Evolutionary conservation across 331 rosid genomes (phyloP), one percentile per base, ranked within the genome.

Genomic region (Stylosanthes scabra): DNA sequence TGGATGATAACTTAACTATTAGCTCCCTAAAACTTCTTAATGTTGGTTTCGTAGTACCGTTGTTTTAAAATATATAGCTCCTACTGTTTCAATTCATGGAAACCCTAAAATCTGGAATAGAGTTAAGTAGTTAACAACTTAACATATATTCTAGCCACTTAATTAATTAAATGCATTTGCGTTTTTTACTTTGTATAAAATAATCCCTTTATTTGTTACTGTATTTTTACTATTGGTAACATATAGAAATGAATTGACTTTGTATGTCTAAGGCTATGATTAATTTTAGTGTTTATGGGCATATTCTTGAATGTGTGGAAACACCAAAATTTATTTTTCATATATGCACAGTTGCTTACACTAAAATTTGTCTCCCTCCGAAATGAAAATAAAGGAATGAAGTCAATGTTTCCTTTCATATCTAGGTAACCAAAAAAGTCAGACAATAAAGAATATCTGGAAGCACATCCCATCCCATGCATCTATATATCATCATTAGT

Each of bases 381-480:
- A 49, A 70, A 57, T 28, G 66, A 46, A 57, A 7, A 20, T 20
- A 20, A 20, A 1, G 66, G 39, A 34, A 20, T 40, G 50, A 29
- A 25, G 16, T 50, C 42, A n/a, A 15, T 45, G 14, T 45, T 28
- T 14, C 44, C 58, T 54, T 11, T 45, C 14, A 58, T 31, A 44
- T 59, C 58, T 29, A 44, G 56, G 16, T 28, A 44, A 28, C 72
- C 42, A 25, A 41, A 42, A 41, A 70, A 70, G 44, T 56, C 63
- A 37, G 12, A 59, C 15, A 14, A 28, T 12, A 34, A 29, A 50
- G 9, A 50, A 12, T 56, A 73, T 63, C 56, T 62, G 16, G 25
- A 50, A 61, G 7, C 70, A 20, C 44, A 62, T 6, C 11, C 61
- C 34, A 5, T 28, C 11, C n/a, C 51, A 51, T 51, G 29, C 49